Base-by-base conservation (phyloP, 2,329 filamentous ascomycete genomes). In the Fusarium nurragi region DNA sequence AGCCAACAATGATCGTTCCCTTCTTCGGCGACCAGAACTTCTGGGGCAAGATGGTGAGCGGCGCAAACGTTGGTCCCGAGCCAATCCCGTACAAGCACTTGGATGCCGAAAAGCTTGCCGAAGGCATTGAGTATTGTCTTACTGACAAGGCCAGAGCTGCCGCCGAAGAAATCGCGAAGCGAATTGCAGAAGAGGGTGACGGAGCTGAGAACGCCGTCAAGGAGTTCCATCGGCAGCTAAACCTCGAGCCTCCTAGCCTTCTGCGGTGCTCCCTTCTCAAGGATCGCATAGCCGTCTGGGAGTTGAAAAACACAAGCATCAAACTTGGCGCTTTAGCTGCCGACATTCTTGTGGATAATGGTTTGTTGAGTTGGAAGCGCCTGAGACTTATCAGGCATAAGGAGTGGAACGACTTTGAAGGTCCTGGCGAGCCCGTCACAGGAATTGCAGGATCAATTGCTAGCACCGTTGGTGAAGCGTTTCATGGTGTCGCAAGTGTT, bases 21-120 rank as follows among this genome's bases (percentile, higher is more conserved):
- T 93, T 93, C 77, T 93, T 93, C 65, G 90, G 90, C 4, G 90
- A 93, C 71, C 90, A 93, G 74, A 84, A 89, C 45, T 93, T 93
- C 72, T 93, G 91, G 90, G 90, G 90, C 3, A 80, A 82, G 18
- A 91, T 91, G 86, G 82, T 93, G 1, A 82, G 81, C 6, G 84
- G 82, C 30, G 82, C 87, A 2, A 84, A 84, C 23, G 90, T 89
- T 1, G 90, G 90, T 1, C 88, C 90, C 0, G 78, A 84, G 38
- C 84, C 89, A 2, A 83, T 92, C 10, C 89, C 89, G 0, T 90
- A 91, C 77, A 92, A 91, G 76, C 77, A 83, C 11, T 75, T 93
- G 3, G 86, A 81, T 2, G 83, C 81, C 1, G 87, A 92, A 57
- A 86, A 84, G 39, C 76, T 93, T 2, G 87, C 87, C 0, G 86